phyloP scores from a whole-genome alignment of 1,139 yeast genomes.

The Yamadazyma siamensis region DNA sequence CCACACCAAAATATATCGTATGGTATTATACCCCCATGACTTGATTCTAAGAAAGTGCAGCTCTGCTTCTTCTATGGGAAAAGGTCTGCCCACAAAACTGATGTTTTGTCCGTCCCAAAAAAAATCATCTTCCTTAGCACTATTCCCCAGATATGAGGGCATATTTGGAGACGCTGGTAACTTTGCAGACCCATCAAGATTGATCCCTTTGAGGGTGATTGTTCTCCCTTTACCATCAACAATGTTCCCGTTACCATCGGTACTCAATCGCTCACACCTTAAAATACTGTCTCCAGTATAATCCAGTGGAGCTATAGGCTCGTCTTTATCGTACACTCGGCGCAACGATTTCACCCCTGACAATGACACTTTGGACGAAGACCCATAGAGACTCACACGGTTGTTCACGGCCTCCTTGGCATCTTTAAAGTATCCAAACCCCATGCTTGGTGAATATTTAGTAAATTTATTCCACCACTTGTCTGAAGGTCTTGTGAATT shows the following conservation, averaged over 20 bases:
- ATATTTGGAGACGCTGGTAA: conserved; percentile 58
- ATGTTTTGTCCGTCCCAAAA: conserved; percentile 70
- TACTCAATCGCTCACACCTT: conserved; percentile 31
- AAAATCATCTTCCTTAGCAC: conserved; percentile 41
- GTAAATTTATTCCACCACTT: no score
- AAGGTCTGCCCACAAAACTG: conserved; percentile 80
- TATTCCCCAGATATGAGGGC: conserved; percentile 49
- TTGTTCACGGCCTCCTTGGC: conserved; percentile 32
- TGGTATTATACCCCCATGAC: conserved; percentile 77
- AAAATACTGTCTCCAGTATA: conserved; percentile 13
- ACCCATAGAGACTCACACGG: conserved; percentile 28
- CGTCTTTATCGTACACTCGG: conserved; percentile 18
- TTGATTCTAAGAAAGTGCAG: conserved; percentile 67
- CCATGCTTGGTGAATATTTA: no score
- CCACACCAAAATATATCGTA: conserved; percentile 82
- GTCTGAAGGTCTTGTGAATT: no score
- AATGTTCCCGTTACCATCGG: conserved; percentile 52
- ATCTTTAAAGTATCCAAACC: conserved; percentile 17
- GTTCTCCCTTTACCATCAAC: conserved; percentile 58
- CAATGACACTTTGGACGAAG: conserved; percentile 22
- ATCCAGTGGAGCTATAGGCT: conserved; percentile 17
- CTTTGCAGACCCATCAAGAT: conserved; percentile 75
- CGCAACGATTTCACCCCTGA: conserved; percentile 29
- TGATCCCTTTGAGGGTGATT: conserved; percentile 73
- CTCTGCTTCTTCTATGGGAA: conserved; percentile 69